Conservation (phyloP, 2,329 filamentous ascomycete genomes). For the Paecilomyces niveus region DNA sequence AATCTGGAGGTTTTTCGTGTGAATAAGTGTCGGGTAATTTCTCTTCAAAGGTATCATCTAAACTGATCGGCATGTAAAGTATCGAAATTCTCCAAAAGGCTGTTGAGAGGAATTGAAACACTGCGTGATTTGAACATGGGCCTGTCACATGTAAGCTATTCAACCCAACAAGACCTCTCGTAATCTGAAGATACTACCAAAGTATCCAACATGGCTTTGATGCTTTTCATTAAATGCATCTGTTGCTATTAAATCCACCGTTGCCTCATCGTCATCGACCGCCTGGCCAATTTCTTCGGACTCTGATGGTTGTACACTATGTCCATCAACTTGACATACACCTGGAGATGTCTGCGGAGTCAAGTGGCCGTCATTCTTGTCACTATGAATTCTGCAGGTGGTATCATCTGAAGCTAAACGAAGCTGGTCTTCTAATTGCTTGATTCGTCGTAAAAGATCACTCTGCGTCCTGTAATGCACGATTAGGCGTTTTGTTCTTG, state of each 20-base stretch:
- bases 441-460: background rate
- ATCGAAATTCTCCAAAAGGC: background rate
- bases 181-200: background rate
- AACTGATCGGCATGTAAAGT: background rate
- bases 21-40: background rate
- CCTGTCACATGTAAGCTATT: background rate
- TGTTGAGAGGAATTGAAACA: background rate
- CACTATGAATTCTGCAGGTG: background rate
- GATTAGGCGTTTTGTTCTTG: too few species aligned
- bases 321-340: background rate
- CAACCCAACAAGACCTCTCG: background rate
- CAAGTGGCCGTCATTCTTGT: background rate
- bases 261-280: background rate
- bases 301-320: background rate
- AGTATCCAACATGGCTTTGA: background rate
- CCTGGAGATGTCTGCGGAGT: background rate
- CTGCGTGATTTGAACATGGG: background rate
- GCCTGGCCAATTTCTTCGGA: background rate
- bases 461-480: background rate
- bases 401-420: background rate
- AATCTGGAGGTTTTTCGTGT: background rate
- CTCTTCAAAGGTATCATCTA: background rate
- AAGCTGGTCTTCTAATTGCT: background rate
- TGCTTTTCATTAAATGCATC: background rate
- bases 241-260: background rate